Percentiles rank a stretch among this genome's conserved stretches.
These are phyloP conservation scores for Penicillium sp. DNA, from an alignment of 2,329 filamentous ascomycete species.

Conservation along the genomic window DNA sequence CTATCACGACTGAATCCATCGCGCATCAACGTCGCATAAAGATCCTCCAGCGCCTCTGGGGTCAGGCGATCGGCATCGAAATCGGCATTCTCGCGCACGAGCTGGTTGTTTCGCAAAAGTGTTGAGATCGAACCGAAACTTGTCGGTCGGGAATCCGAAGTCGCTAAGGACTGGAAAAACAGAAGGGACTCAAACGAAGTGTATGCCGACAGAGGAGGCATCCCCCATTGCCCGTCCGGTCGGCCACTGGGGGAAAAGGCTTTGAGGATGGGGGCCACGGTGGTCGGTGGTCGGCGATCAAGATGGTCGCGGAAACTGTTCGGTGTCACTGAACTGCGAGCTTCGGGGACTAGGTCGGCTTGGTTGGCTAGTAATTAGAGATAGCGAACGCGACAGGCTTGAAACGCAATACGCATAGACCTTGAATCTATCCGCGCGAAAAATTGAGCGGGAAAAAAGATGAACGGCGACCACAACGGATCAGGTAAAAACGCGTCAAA, in stretches of 20 bases:
- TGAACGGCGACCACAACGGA: conserved; percentile 11
- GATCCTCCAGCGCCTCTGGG: conserved; percentile 72
- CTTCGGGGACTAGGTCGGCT: not conserved
- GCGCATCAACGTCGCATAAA: conserved; percentile 72
- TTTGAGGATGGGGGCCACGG: conserved; percentile 39
- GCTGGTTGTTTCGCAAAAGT: conserved; percentile 67
- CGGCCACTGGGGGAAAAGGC: conserved; percentile 36
- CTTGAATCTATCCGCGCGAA: conserved; percentile 24
- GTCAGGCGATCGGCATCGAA: conserved; percentile 74
- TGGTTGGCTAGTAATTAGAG: not conserved
- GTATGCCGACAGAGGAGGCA: conserved; percentile 64
- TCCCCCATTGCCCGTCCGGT: conserved; percentile 48
- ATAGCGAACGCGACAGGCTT: conserved; percentile 7
- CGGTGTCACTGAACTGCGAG: not conserved
- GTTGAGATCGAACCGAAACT: conserved; percentile 72
- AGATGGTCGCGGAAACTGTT: conserved; percentile 1
- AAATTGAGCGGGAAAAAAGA: conserved; percentile 1
- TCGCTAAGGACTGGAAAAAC: conserved; percentile 74
- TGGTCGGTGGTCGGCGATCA: conserved; percentile 19
- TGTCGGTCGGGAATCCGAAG: conserved; percentile 62
- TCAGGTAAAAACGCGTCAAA: not conserved
- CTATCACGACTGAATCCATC: conserved; percentile 61
- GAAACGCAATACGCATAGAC: conserved; percentile 15
- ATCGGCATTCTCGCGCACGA: conserved; percentile 65
- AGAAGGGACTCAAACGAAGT: conserved; percentile 83